These are phyloP conservation scores for Pilobolus umbonatus DNA, from an alignment of 192 early-diverging fungal genomes.

Conservation along the genomic window DNA sequence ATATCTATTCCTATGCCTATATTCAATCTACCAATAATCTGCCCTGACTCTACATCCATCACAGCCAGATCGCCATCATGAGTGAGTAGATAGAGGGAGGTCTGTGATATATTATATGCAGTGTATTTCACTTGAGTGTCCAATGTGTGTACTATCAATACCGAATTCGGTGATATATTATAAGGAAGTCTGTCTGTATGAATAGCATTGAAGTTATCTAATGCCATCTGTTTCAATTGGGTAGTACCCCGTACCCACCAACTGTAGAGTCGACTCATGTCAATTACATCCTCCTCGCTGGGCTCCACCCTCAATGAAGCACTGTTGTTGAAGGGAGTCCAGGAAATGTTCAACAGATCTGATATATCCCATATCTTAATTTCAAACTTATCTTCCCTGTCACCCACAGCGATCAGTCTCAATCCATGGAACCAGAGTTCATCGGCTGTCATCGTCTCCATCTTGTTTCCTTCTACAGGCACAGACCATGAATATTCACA, in stretches of 20 bases:
- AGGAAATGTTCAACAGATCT: slow-evolving; percentile 10
- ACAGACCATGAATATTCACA: no score
- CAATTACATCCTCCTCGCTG: no score
- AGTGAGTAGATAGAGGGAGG: slow-evolving; percentile 12
- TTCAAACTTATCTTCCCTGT: slow-evolving; percentile 16
- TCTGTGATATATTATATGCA: slow-evolving; percentile 21
- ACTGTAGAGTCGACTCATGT: no score
- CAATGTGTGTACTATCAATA: neutral
- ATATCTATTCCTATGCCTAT: slow-evolving; percentile 19
- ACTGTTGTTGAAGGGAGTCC: no score
- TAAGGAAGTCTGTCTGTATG: no score
- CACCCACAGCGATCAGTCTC: slow-evolving; percentile 22
- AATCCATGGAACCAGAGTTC: slow-evolving; percentile 9
- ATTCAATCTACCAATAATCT: slow-evolving; percentile 3
- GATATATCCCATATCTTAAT: slow-evolving; percentile 30
- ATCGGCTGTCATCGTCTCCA: neutral
- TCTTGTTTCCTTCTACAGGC: no score
- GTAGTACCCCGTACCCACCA: no score
- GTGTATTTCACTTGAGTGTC: slow-evolving; percentile 17
- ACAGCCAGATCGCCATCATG: slow-evolving; percentile 19
- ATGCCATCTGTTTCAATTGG: no score
- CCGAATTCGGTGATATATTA: neutral
- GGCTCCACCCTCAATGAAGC: no score
- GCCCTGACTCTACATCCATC: slow-evolving; percentile 23
- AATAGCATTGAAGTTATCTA: no score